Evolutionary conservation across 208 protist species (phyloP), one percentile per base, ranked within the genome.

Genomic region (Wallacemonas sp.): DNA sequence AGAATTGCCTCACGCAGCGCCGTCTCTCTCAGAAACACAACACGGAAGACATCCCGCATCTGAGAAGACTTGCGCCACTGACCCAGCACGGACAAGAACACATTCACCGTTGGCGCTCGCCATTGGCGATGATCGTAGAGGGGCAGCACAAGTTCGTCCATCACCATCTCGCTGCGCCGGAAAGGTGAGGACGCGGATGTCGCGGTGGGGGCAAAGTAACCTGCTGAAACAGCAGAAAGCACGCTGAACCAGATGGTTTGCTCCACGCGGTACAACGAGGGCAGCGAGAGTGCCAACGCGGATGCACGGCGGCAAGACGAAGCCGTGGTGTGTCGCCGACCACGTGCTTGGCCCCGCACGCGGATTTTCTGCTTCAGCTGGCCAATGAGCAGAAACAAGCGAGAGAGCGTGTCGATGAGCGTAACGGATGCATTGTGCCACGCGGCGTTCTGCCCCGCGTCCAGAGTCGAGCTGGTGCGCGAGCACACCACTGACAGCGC

Each of bases 71-170:
- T 41, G 0, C 77, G 45, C 86, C 86, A 93, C 36, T 82, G 70
- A 31, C 79, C 44, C 11, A 93, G 69, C 30, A 85, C 75, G 1
- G 62, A 54, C 30, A 93, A 6, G 58, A 79, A 88, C 12, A 78
- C 31, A 36, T 83, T 79, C 2, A 86, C 75, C 14, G 86, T 83
- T 3, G 60, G 62, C 2, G 53, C 19, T 28, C 66, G 75, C 85
- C 74, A 77, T 31, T 81, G 59, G 21, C 55, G 27, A 27, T 69
- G 65, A 24, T 36, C 49, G 49, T 85, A 85, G 1, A 70, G 33
- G 24, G 77, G 79, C 9, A 74, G 46, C 27, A 74, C 53, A 27
- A 74, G 34, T 4, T 66, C 15, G 33, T 36, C 24, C 27, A 72
- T 12, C 21, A 54, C 58, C 3, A 30, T 39, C 27, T 17, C 39